These are phyloP conservation scores for Pichia californica DNA, from an alignment of 805 yeast species.

Conservation along the genomic window DNA sequence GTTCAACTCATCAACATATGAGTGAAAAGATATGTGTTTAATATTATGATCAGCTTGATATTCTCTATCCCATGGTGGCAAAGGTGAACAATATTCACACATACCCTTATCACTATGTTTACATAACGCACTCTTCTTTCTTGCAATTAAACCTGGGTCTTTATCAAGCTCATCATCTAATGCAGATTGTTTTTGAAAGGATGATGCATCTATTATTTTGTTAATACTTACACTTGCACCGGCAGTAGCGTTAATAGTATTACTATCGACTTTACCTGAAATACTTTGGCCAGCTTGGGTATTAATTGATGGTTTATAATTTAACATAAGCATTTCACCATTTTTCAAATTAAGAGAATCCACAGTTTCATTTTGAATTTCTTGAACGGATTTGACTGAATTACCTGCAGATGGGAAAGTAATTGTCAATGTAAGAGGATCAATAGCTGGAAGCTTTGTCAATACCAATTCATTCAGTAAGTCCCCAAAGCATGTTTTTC, in stretches of 20 bases:
- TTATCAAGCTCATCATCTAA: constrained; percentile 64
- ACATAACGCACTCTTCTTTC: constrained; percentile 61
- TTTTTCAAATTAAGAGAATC: constrained; percentile 44
- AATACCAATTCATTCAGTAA: constrained; percentile 23
- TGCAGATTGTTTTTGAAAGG: constrained; percentile 40
- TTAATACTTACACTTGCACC: background rate
- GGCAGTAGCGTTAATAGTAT: background rate
- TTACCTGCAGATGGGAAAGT: background rate
- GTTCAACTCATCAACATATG: constrained; percentile 68
- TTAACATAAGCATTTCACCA: constrained; percentile 52
- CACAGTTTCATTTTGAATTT: constrained; percentile 21
- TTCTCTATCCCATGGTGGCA: constrained; percentile 88
- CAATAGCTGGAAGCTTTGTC: constrained; percentile 27
- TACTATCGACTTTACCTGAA: constrained; percentile 11
- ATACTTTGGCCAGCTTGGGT: constrained; percentile 6
- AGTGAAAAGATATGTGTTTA: constrained; percentile 84
- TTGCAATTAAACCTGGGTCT: constrained; percentile 63
- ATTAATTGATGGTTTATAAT: constrained; percentile 23
- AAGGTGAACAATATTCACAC: constrained; percentile 96
- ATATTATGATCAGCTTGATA: constrained; percentile 71
- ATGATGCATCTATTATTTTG: background rate
- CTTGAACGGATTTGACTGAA: background rate
- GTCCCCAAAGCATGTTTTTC: constrained; percentile 15
- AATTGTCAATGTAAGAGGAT: background rate
- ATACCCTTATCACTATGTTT: constrained; percentile 89